phyloP scores from a whole-genome alignment of 75 land plant genomes.

The Picea sitchensis region DNA sequence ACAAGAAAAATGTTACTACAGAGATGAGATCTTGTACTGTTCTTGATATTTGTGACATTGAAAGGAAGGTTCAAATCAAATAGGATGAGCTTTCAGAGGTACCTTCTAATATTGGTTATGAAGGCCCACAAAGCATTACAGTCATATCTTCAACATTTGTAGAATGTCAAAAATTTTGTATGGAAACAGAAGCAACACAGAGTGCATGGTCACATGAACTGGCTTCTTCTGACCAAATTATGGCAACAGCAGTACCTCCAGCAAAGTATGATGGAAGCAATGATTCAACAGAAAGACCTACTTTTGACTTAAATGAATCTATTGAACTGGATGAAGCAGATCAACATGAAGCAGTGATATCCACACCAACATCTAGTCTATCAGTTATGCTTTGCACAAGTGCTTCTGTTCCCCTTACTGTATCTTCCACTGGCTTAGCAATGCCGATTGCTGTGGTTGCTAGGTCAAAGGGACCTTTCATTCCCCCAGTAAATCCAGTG shows the following conservation, averaged over 20 bases:
- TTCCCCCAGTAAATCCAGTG: slow-evolving; percentile 27
- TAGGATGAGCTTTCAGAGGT: too few relatives aligned
- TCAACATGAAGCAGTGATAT: slow-evolving; percentile 11
- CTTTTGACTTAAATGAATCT: slow-evolving; percentile 46
- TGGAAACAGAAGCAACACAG: background rate
- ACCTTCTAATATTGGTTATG: background rate
- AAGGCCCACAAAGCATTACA: background rate
- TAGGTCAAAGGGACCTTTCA: slow-evolving; percentile 37
- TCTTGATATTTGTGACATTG: too few relatives aligned
- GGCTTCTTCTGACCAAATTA: slow-evolving; percentile 29
- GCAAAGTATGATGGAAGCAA: background rate
- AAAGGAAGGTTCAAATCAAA: too few relatives aligned
- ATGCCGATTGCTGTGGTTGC: slow-evolving; percentile 49
- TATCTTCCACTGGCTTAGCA: slow-evolving; percentile 15
- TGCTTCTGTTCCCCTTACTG: slow-evolving; percentile 10
- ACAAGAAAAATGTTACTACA: slow-evolving; percentile 12
- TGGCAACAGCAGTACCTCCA: slow-evolving; percentile 20
- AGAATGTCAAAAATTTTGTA: background rate
- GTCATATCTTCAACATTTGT: slow-evolving; percentile 12
- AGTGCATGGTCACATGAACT: slow-evolving; percentile 15
- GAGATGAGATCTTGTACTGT: slow-evolving; percentile 6
- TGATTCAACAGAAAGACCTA: slow-evolving; percentile 19
- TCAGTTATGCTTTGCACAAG: background rate
- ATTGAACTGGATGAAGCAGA: slow-evolving; percentile 29
- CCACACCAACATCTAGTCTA: slow-evolving; percentile 3